Base-by-base conservation (phyloP, 257 asterid species). In the Coffea eugenioides region DNA sequence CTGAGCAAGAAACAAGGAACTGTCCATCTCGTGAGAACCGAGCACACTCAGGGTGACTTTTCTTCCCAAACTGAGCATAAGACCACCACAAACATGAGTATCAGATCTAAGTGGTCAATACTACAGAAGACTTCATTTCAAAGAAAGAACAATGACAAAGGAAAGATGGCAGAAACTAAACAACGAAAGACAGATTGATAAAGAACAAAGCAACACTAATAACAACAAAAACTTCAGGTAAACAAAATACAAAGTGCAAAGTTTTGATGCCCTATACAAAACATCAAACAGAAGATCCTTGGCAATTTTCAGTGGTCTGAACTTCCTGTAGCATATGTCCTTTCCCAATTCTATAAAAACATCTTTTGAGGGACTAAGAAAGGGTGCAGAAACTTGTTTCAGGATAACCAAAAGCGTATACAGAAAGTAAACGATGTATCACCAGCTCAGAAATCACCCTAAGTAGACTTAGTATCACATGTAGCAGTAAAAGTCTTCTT, bases 11-110 rank as follows among this genome's bases (percentile, higher is more conserved):
- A 88, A 93, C 98, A 72, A 93, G 99, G 84, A 93, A 95, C 77
- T 95, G 99, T 36, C 99, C 99, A 80, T 95, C 99, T n/a, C 98
- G 99, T 79, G 99, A 93, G 86, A 95, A 95, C 75, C 93, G 89
- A 85, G 96, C 89, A 83, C 91, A 84, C 85, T 95, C 98, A 8
- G 99, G 98, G 80, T 95, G 97, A 82, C 94, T 91, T 80, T 90
- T 93, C 91, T 94, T 93, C 84, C 97, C 99, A 80, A 95, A 95
- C 99, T 95, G 93, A 88, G 84, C 8, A 74, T 80, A 82, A 79
- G 77, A 79, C 54, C 67, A 61, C 61, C 39, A 71, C 14, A 65
- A 77, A 80, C 45, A 67, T 54, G 70, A 12, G 75, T 23, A 54
- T 69, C 27, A 15, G 36, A 69, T 41, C 45, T 54, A 41, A 51